Base-by-base conservation (phyloP, 78 protist species). In the Cyanophora paradoxa region DNA sequence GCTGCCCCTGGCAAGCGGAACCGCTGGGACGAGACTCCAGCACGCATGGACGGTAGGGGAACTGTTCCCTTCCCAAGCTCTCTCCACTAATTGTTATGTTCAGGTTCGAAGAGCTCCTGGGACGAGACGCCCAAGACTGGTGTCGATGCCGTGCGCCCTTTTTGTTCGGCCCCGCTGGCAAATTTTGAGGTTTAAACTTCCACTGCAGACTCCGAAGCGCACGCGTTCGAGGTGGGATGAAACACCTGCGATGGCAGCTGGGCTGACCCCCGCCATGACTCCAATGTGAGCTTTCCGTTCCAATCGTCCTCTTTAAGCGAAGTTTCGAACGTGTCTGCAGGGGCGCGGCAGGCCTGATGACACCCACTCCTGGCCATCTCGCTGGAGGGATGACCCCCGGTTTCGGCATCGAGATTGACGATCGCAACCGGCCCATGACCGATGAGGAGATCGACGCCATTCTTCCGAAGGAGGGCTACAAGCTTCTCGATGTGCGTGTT, bases 391-490 rank as follows among this genome's bases (percentile, higher is more conserved):
- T 37, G 28, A 68, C 74, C 22, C 74, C 74, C 0, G 74, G 22
- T 13, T 31, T n/a, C 2, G 74, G 74, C 20, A 44, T 10, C 33
- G 98, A 96, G 24, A 46, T 92, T 3, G 81, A 76, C 40, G 93
- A 86, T 64, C 69, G 99, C 39, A 94, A 94, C 79, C 77, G 84
- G 34, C 92, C 93, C 7, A 57, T 94, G 78, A 80, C 92, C 24
- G 98, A 95, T 52, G 98, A 88, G 64, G 99, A 97, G 46, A 65
- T 97, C 13, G 95, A 95, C 62, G 65, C 80, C 26, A 76, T 94
- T 59, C 76, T 97, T 34, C 99, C 99, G 6, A 17, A 56, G 19
- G 92, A 90, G 3, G 98, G 98, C 2, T 95, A 92, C 72, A 82
- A 76, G 68, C 84, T 94, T 17, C 40, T 93, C 5, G 30, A 5